Evolutionary conservation across 768 basidiomycete species (phyloP).

Genomic region (Crucibulum laeve): DNA sequence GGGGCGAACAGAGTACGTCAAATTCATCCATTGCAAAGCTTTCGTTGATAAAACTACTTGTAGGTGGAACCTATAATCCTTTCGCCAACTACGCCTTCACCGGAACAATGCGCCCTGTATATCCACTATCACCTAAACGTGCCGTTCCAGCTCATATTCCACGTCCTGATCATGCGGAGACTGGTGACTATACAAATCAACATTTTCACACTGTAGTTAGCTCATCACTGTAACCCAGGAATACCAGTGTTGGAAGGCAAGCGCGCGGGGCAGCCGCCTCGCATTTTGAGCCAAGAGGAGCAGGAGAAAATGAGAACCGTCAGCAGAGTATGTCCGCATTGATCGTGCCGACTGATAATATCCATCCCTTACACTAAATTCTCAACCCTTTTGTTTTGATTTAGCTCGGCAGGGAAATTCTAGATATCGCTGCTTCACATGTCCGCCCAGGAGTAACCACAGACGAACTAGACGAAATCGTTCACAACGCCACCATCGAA

Average conservation of each 20-base stretch:
- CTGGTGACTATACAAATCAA: slow-evolving; percentile 25
- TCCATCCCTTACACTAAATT: slow-evolving; percentile 1
- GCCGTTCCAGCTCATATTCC: slow-evolving; percentile 79
- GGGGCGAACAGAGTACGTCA: slow-evolving; percentile 14
- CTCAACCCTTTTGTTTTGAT: too few species aligned
- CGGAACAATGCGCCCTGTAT: slow-evolving; percentile 74
- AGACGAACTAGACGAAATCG: slow-evolving; percentile 90
- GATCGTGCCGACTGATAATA: not conserved
- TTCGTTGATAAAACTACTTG: not conserved
- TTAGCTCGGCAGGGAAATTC: slow-evolving; percentile 87
- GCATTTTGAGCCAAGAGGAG: slow-evolving; percentile 65
- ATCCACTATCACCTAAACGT: slow-evolving; percentile 82
- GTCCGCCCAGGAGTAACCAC: slow-evolving; percentile 92
- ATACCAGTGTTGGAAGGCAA: slow-evolving; percentile 56
- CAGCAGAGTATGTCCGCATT: slow-evolving; percentile 59
- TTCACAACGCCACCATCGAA: slow-evolving; percentile 88
- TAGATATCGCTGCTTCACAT: slow-evolving; percentile 85
- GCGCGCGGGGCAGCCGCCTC: slow-evolving; percentile 55
- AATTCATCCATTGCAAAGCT: not conserved
- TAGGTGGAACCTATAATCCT: slow-evolving; percentile 78
- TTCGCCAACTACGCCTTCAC: slow-evolving; percentile 77
- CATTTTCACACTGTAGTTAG: slow-evolving; percentile 1
- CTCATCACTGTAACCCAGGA: slow-evolving; percentile 31
- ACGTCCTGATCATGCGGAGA: slow-evolving; percentile 82
- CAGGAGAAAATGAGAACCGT: slow-evolving; percentile 87